A percentile compares a stretch with the other conserved stretches of the same genome.
These are phyloP conservation scores for Trametes versicolor DNA, from an alignment of 1,284 basidiomycete species.

Conservation along the genomic window DNA sequence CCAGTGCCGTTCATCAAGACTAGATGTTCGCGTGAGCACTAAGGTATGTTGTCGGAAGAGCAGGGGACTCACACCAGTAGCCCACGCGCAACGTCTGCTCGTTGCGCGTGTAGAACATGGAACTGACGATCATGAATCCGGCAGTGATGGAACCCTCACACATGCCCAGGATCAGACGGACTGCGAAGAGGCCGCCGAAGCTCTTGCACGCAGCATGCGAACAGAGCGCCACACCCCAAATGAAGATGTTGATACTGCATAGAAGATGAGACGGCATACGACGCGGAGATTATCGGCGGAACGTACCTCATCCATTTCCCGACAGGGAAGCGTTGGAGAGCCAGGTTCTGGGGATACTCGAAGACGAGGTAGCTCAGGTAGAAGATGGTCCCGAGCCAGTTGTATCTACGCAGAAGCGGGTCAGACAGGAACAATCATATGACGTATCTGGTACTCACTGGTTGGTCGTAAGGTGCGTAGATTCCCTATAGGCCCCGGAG, in stretches of 20 bases:
- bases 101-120: conserved; percentile 82
- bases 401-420: conserved; percentile 36
- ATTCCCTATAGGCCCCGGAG: conserved; percentile 42
- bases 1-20: conserved; percentile 44
- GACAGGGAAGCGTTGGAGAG: conserved; percentile 80
- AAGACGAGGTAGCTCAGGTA: conserved; percentile 75
- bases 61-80: conserved; percentile 72
- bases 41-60: no score
- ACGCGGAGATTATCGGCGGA: background rate
- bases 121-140: conserved; percentile 78
- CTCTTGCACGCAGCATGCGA: conserved; percentile 77
- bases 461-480: conserved; percentile 45
- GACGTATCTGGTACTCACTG: conserved; percentile 32
- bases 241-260: conserved; percentile 69
- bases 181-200: conserved; percentile 74
- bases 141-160: conserved; percentile 85
- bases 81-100: conserved; percentile 80
- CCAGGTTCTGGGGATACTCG: conserved; percentile 79
- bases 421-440: background rate
- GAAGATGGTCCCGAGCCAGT: conserved; percentile 73
- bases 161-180: conserved; percentile 74
- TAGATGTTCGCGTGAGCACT: background rate
- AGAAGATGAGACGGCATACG: background rate
- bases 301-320: conserved; percentile 82
- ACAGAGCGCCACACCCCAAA: conserved; percentile 72